Evolutionary conservation across 169 alveolate species (phyloP).

Genomic region (Eimeria acervulina): DNA sequence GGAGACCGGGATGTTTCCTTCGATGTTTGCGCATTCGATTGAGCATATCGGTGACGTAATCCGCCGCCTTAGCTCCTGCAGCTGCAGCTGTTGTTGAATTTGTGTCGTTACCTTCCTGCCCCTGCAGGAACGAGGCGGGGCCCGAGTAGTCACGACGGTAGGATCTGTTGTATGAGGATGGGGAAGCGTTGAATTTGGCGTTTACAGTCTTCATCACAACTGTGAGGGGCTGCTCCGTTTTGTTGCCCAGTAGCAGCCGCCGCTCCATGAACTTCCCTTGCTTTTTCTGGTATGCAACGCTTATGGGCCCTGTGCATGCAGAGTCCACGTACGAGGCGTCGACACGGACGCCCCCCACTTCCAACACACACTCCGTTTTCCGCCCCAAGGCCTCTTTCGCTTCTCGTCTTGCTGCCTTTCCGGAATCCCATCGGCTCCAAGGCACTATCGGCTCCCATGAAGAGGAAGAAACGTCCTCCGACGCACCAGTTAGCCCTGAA

Average conservation of each 20-base stretch:
- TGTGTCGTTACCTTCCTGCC: background rate
- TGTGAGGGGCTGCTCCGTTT: background rate
- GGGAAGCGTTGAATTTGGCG: constrained; percentile 12
- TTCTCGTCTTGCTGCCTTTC: background rate
- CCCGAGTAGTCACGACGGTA: background rate
- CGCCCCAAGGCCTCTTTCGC: background rate
- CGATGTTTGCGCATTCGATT: constrained; percentile 44
- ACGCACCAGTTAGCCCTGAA: background rate
- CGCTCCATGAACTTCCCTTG: background rate
- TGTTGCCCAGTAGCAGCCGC: constrained; percentile 8
- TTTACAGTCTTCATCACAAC: constrained; percentile 64
- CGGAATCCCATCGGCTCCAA: background rate
- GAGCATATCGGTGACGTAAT: background rate
- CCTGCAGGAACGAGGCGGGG: constrained; percentile 56
- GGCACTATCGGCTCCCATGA: background rate
- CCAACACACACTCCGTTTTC: constrained; percentile 4
- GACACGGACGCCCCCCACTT: constrained; percentile 32
- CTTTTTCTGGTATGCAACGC: background rate
- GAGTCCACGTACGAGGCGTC: constrained; percentile 34
- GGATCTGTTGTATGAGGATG: background rate
- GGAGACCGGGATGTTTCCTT: background rate
- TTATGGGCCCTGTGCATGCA: constrained; percentile 16
- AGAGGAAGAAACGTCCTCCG: background rate
- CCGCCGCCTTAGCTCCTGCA: background rate
- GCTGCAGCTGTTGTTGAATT: background rate